Evolutionary conservation across 169 alveolate genomes (phyloP), one percentile per base, ranked within the genome.

Genomic region (Eimeria praecox): DNA sequence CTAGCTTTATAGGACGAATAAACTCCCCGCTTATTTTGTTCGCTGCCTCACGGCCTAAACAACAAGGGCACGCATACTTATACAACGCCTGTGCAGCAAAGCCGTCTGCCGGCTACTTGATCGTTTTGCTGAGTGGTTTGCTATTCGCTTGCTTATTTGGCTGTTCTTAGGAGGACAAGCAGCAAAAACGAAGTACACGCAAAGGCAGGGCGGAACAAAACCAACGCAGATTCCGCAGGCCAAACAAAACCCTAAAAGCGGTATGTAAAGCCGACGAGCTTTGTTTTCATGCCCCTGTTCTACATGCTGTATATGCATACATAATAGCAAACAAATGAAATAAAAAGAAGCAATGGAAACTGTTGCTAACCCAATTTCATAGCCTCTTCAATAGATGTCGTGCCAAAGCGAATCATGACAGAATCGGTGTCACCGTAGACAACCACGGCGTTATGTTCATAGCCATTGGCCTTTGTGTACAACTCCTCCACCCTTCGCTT

Each of bases 351-450:
- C 0, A 73, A 42, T 2, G 33, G 27, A 10, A 40, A 54, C 69
- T 16, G 42, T 16, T 14, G 16, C 90, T 54, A 56, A 66, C 99
- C 99, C 86, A 98, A 97, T 44, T 97, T 92, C 99, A 99, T 99
- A 5, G 99, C 99, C 90, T 99, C 99, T 80, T 80, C 98, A 49
- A 98, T 97, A 62, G 90, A 96, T 44, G 18, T 20, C 56, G 71
- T 40, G 30, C 99, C 99, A 94, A 99, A 99, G 96, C 98, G 98
- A 75, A 99, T 99, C 99, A 99, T 99, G 12, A 99, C 99, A n/a
- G 99, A 99, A 97, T 99, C 99, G 27, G 99, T 99, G 96, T 99
- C 99, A 20, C 99, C 99, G 96, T 99, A 99, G 30, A 99, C 98
- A 49, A 99, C 99, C 42, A 97, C 96, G 6, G 99, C 98, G 96